Percentiles rank a stretch among this genome's conserved stretches.
Conservation (phyloP, 805 yeast species). For the Vanderwaltozyma tropicalis region DNA sequence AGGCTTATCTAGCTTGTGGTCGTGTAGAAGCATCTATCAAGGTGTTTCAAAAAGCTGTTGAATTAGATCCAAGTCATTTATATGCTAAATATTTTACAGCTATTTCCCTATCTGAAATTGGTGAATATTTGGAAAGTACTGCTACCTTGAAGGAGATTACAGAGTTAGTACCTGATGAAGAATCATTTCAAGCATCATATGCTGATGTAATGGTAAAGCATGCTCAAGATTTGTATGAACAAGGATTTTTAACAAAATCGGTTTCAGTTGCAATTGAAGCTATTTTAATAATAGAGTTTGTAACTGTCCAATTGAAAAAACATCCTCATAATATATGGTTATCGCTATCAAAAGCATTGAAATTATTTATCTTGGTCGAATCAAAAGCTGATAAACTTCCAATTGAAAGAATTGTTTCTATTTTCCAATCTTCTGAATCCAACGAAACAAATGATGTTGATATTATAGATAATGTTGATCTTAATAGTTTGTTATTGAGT, state of each 20-base stretch:
- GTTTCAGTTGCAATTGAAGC: constrained; percentile 37
- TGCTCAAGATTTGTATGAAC: constrained; percentile 39
- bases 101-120: constrained; percentile 48
- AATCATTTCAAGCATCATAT: constrained; percentile 40
- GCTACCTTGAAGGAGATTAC: constrained; percentile 36
- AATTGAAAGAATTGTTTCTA: constrained; percentile 27
- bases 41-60: constrained; percentile 61
- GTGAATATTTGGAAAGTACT: constrained; percentile 56
- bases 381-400: constrained; percentile 45
- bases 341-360: constrained; percentile 45
- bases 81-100: constrained; percentile 61
- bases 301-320: constrained; percentile 9
- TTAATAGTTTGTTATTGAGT: constrained; percentile 10
- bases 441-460: constrained; percentile 16
- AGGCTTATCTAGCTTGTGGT: constrained; percentile 79
- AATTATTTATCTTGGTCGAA: constrained; percentile 45
- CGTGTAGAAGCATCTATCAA: constrained; percentile 76
- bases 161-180: constrained; percentile 37
- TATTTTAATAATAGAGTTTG: constrained; percentile 26
- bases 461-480: constrained; percentile 22
- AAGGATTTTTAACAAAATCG: constrained; percentile 64
- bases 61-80: constrained; percentile 46
- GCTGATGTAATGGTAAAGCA: constrained; percentile 48
- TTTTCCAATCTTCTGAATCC: constrained; percentile 14
- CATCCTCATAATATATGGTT: constrained; percentile 56